Conservation (phyloP, 305 asterid genomes). For the Solanum hybrid region DNA sequence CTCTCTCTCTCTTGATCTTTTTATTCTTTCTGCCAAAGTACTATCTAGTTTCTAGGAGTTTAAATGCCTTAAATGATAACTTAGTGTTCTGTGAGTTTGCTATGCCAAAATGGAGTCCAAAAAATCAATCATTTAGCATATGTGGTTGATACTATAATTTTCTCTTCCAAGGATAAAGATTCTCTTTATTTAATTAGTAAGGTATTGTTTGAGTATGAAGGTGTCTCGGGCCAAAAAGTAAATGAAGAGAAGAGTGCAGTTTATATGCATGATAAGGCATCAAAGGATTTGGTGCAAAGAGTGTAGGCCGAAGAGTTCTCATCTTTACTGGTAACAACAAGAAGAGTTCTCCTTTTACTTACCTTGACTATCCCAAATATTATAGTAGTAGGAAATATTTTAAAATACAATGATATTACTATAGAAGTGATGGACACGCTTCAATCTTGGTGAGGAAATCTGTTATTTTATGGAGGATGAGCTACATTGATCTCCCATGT, state of each 20-base stretch:
- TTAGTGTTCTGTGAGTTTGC: not conserved
- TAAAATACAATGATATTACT: not conserved
- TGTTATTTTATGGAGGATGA: not conserved
- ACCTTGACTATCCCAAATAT: not conserved
- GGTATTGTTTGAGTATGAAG: not conserved
- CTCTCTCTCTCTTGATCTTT: too few relatives aligned
- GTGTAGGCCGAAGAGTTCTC: not conserved
- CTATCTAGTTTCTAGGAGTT: not conserved
- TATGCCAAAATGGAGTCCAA: not conserved
- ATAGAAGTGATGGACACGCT: not conserved
- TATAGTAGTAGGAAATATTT: not conserved
- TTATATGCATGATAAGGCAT: not conserved
- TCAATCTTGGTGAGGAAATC: not conserved
- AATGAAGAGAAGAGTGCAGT: not conserved
- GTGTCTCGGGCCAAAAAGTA: not conserved
- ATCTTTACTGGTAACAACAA: not conserved
- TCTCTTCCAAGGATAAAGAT: too few relatives aligned
- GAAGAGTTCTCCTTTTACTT: not conserved
- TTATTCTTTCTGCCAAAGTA: not conserved
- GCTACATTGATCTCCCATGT: not conserved
- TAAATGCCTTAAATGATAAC: not conserved
- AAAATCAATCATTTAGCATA: not conserved
- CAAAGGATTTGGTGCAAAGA: not conserved
- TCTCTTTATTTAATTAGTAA: not conserved
- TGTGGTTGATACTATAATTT: not conserved